Evolutionary conservation across 805 yeast genomes (phyloP).

Genomic region (Starmerella gropengiesseri): DNA sequence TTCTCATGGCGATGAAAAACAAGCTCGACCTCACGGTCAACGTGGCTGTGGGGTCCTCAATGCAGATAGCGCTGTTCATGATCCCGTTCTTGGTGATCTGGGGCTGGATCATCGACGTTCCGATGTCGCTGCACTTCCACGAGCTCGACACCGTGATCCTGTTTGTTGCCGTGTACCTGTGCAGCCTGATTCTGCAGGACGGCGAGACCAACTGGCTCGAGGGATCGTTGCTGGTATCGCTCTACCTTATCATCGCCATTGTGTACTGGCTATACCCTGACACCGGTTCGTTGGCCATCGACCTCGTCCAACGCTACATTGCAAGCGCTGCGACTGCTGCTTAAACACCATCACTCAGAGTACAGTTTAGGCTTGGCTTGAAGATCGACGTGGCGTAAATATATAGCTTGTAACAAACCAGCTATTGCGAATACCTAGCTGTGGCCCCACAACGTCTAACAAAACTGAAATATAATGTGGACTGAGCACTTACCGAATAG

Average conservation of each 20-base stretch:
- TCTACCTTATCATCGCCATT: conserved; percentile 75
- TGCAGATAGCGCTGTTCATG: conserved; percentile 89
- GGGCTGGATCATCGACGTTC: conserved; percentile 84
- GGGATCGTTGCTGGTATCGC: conserved; percentile 82
- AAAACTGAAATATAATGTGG: too few relatives aligned
- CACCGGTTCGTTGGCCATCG: conserved; percentile 4
- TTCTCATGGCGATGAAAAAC: conserved; percentile 81
- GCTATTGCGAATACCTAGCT: too few relatives aligned
- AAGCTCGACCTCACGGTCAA: conserved; percentile 97
- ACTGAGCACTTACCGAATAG: too few relatives aligned
- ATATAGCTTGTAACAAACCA: too few relatives aligned
- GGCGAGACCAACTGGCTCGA: conserved; percentile 97
- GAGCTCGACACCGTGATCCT: conserved; percentile 88
- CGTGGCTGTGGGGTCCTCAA: conserved; percentile 90
- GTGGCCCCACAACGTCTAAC: too few relatives aligned
- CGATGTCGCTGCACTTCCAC: conserved; percentile 86
- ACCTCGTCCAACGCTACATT: neutral
- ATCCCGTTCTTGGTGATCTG: conserved; percentile 92
- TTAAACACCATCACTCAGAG: too few relatives aligned
- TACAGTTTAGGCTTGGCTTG: too few relatives aligned
- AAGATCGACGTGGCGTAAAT: too few relatives aligned
- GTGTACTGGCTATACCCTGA: conserved; percentile 81
- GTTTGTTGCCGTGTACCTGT: conserved; percentile 78
- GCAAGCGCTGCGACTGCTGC: neutral
- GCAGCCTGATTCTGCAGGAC: conserved; percentile 77